A percentile compares a stretch with the other conserved stretches of the same genome.
phyloP scores from a whole-genome alignment of 768 basidiomycete species.

The Boletus vermiculosoides region DNA sequence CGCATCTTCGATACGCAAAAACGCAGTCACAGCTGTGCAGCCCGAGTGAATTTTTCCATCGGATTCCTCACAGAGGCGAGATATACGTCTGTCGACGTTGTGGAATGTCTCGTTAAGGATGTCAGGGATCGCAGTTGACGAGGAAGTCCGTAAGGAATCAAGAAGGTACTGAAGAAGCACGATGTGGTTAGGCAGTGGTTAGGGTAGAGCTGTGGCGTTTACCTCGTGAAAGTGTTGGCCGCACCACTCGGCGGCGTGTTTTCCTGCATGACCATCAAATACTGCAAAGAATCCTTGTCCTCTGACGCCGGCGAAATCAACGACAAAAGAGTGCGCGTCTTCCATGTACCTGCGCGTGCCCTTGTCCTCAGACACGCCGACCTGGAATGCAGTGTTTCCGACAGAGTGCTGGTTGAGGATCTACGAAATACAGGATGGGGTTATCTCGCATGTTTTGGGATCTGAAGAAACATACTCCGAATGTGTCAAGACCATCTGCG shows the following conservation, averaged over 20 bases:
- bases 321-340: constrained; percentile 94
- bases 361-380: constrained; percentile 77
- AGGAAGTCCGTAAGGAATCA: constrained; percentile 59
- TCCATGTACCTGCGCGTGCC: constrained; percentile 94
- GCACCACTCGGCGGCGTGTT: constrained; percentile 99
- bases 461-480: constrained; percentile 55
- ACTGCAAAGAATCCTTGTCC: constrained; percentile 99
- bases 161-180: constrained; percentile 54
- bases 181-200: constrained; percentile 6
- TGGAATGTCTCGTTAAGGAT: constrained; percentile 94
- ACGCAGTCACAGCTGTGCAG: constrained; percentile 95
- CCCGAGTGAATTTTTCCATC: constrained; percentile 94
- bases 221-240: constrained; percentile 95
- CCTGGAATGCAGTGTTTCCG: constrained; percentile 61
- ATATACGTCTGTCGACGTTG: constrained; percentile 80
- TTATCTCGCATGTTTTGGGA: not conserved
- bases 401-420: constrained; percentile 61
- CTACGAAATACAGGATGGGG: constrained; percentile 10
- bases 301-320: constrained; percentile 86
- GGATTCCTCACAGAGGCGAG: constrained; percentile 79
- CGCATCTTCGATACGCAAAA: constrained; percentile 86
- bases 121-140: constrained; percentile 70
- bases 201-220: constrained; percentile 6
- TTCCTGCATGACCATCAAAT: constrained; percentile 98
- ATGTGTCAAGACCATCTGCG: constrained; percentile 71